Percentiles rank a stretch among this genome's conserved stretches.
phyloP scores from a whole-genome alignment of 164 flowering plant species.

The Dillenia suffruticosa region DNA sequence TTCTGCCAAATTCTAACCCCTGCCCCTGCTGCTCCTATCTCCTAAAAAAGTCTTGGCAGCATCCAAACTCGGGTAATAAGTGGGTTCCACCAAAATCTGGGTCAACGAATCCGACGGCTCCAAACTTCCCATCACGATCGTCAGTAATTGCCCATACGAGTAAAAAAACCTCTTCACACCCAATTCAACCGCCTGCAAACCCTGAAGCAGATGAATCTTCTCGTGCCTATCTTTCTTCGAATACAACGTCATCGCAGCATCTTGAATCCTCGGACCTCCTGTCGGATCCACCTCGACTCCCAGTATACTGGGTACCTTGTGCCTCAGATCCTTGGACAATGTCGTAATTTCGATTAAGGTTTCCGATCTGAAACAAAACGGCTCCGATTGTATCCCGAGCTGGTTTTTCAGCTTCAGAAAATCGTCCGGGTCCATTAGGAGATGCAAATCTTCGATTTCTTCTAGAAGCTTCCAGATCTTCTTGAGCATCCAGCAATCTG shows the following conservation, averaged over 20 bases:
- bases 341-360: constrained; percentile 47
- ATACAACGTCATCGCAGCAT: constrained; percentile 80
- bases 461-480: constrained; percentile 64
- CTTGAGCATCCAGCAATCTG: constrained; percentile 61
- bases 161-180: constrained; percentile 72
- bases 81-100: constrained; percentile 65
- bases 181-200: constrained; percentile 66
- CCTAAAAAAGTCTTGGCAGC: constrained; percentile 95
- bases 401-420: constrained; percentile 62
- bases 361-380: constrained; percentile 70
- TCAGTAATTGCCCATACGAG: constrained; percentile 60
- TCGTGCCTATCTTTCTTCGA: constrained; percentile 34
- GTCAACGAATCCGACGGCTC: constrained; percentile 52
- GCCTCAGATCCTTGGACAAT: constrained; percentile 60
- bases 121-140: constrained; percentile 72
- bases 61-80: constrained; percentile 85
- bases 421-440: constrained; percentile 83
- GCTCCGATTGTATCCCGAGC: constrained; percentile 45
- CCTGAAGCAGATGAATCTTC: constrained; percentile 70
- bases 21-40: constrained; percentile 6
- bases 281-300: constrained; percentile 88
- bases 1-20: too few species aligned
- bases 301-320: constrained; percentile 67
- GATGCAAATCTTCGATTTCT: constrained; percentile 62
- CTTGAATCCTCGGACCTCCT: constrained; percentile 91